These are phyloP conservation scores for Avena insularis DNA, from an alignment of 176 grass and related monocot species.

Conservation along the genomic window DNA sequence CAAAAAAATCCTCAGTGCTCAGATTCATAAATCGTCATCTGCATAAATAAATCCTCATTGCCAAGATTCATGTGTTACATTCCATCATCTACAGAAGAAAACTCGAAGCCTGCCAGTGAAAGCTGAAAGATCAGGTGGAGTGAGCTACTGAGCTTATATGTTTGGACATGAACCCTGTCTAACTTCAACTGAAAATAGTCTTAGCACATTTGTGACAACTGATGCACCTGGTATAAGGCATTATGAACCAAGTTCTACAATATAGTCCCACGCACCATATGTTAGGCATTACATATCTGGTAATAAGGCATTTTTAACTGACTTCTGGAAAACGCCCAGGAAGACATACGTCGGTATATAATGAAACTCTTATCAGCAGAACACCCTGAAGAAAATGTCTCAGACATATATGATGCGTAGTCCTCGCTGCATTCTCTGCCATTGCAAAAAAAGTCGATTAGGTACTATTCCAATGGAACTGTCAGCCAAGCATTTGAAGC, in stretches of 20 bases:
- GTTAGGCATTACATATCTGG: not conserved
- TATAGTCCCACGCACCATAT: not conserved
- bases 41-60: not conserved
- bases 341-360: not conserved
- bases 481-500: conserved; percentile 14
- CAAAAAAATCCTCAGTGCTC: not conserved
- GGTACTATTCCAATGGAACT: not conserved
- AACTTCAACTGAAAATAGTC: not conserved
- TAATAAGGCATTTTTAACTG: not conserved
- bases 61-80: not conserved
- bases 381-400: not conserved
- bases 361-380: not conserved
- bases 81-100: not conserved
- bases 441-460: conserved; percentile 5
- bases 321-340: not conserved
- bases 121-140: not conserved
- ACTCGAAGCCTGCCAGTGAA: not conserved
- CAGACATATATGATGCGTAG: not conserved
- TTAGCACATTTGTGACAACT: not conserved
- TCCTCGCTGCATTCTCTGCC: not conserved
- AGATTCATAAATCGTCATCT: not conserved
- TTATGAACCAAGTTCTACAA: not conserved
- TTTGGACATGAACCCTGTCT: not conserved
- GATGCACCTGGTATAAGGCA: not conserved
- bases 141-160: not conserved